phyloP scores from a whole-genome alignment of 345 rosid species.

The Limnanthes douglasii region DNA sequence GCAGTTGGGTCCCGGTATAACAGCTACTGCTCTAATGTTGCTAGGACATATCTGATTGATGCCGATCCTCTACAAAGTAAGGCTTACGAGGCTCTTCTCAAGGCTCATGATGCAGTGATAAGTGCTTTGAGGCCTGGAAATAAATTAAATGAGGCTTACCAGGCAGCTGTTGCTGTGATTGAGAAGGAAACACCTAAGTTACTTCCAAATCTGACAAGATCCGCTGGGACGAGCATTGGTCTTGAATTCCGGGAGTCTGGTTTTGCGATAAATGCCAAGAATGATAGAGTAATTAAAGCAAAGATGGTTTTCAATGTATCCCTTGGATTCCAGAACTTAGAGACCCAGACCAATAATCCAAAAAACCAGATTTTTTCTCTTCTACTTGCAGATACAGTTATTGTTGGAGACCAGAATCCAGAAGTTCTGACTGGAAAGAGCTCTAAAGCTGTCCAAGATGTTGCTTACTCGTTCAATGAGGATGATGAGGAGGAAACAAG shows the following conservation, averaged over 20 bases:
- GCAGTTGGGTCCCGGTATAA: constrained; percentile 81
- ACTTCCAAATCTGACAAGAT: constrained; percentile 53
- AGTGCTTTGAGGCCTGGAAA: constrained; percentile 58
- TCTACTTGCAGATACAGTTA: constrained; percentile 79
- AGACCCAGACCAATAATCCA: constrained; percentile 33
- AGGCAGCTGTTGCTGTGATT: constrained; percentile 64
- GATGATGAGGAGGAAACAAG: constrained; percentile 70
- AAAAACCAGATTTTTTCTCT: constrained; percentile 53
- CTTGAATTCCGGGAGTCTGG: constrained; percentile 94
- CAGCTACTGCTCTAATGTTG: constrained; percentile 86
- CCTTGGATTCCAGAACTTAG: constrained; percentile 84
- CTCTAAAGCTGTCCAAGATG: constrained; percentile 72
- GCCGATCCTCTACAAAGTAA: constrained; percentile 68
- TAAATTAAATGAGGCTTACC: constrained; percentile 48
- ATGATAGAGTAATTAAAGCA: constrained; percentile 43
- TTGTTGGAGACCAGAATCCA: constrained; percentile 42
- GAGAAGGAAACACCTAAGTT: constrained; percentile 78
- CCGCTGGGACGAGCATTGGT: constrained; percentile 97
- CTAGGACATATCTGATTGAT: constrained; percentile 76
- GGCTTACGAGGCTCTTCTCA: constrained; percentile 83
- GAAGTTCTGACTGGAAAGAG: constrained; percentile 52
- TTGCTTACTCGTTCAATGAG: constrained; percentile 81
- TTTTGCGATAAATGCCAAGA: constrained; percentile 60
- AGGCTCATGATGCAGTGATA: constrained; percentile 89
- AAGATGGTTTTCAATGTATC: constrained; percentile 78